phyloP scores from a whole-genome alignment of 768 basidiomycete genomes.

The Tulasnella sp. region DNA sequence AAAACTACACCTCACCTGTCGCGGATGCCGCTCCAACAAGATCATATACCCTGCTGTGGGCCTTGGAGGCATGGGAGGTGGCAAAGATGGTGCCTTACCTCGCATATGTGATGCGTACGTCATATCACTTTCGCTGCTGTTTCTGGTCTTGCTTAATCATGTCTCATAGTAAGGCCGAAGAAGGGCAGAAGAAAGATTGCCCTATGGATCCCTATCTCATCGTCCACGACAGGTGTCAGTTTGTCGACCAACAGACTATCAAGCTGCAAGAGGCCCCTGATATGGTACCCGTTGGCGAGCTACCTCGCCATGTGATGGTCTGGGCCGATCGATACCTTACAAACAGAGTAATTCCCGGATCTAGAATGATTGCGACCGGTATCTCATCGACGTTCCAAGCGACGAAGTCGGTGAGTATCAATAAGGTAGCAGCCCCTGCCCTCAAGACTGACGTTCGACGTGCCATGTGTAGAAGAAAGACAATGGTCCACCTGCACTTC shows the following conservation, averaged over 20 bases:
- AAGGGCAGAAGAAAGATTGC: slow-evolving; percentile 88
- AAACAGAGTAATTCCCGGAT: slow-evolving; percentile 88
- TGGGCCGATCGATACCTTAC: slow-evolving; percentile 86
- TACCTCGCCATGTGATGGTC: slow-evolving; percentile 89
- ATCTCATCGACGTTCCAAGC: slow-evolving; percentile 95
- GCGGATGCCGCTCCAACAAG: slow-evolving; percentile 73
- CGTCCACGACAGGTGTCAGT: slow-evolving; percentile 84
- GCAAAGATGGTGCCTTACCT: slow-evolving; percentile 71
- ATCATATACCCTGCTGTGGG: slow-evolving; percentile 66
- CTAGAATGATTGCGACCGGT: slow-evolving; percentile 89
- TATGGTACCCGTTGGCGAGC: slow-evolving; percentile 98
- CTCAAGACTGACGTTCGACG: not conserved
- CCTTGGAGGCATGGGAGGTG: slow-evolving; percentile 77
- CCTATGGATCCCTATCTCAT: slow-evolving; percentile 94
- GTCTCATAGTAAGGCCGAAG: slow-evolving; percentile 37
- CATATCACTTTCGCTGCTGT: not conserved
- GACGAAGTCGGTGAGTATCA: slow-evolving; percentile 55
- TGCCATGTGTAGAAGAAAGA: not conserved
- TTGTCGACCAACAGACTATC: slow-evolving; percentile 91
- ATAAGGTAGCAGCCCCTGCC: too few species aligned
- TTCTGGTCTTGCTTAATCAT: not conserved
- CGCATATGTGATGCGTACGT: slow-evolving; percentile 67
- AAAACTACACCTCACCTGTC: slow-evolving; percentile 85
- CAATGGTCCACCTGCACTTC: slow-evolving; percentile 53
- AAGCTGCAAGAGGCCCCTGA: slow-evolving; percentile 98